Base-by-base conservation (phyloP, 2,329 filamentous ascomycete species). In the Alternaria sp. region DNA sequence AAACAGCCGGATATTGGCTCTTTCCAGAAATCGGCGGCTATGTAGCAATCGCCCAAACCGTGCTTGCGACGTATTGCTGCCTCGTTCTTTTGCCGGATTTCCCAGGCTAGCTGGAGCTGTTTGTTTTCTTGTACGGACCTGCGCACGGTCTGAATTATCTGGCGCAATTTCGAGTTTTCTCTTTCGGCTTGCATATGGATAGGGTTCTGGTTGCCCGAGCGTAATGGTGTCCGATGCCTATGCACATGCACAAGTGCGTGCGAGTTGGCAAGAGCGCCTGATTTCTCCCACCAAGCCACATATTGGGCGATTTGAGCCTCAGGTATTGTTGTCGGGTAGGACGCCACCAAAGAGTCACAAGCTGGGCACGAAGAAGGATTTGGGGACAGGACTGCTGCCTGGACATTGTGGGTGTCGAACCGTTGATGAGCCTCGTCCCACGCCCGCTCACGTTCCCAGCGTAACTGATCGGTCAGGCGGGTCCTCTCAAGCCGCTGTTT, bases 201-300 rank as follows among this genome's bases (percentile, higher is more conserved):
- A 49, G 34, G n/a, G 30, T 46, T 32, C 14, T 49, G 32, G 36
- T 30, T 50, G 49, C 45, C 55, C 36, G 46, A 32, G 25, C 44
- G 59, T 32, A 36, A 32, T 11, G 59, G 60, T 32, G 55, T 48
- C 28, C 22, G 46, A 25, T 63, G 20, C 44, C 51, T 5, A 25
- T 56, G 50, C 18, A 54, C 34, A 6, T 56, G 50, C 22, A 54
- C 34, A 6, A 46, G 12, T 27, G 46, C 32, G 34, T 57, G 56
- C 6, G 62, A 58, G 30, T 32, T 45, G n/a, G 56, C 63, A 41
- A 65, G 62, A 12, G 40, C 63, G 28, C 60, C 62, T 32, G 61
- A 54, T 11, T 32, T 66, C 61, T 74, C 71, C 72, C 71, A 75
- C 71, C 72, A 74, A 25, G 69, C 53, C 25, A 59, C 25, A 20